Evolutionary conservation across 23 red algal genomes (phyloP).

Genomic region (Gracilaria vermiculophylla): DNA sequence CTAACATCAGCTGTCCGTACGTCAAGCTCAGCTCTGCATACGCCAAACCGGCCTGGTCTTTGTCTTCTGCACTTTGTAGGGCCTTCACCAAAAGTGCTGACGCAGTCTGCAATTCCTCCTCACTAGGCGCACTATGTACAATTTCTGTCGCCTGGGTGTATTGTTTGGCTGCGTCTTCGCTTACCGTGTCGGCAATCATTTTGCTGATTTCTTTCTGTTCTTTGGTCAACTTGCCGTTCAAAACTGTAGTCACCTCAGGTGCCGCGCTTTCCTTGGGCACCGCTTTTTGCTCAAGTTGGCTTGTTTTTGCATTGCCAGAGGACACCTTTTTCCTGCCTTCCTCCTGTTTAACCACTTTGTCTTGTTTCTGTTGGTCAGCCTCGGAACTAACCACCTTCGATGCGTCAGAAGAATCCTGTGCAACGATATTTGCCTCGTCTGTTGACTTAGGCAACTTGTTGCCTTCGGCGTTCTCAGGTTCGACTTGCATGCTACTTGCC

Average conservation of each 20-base stretch:
- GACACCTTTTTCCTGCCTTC: no score
- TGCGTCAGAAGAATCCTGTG: no score
- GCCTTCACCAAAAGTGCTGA: background rate
- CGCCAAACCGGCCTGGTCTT: background rate
- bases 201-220: background rate
- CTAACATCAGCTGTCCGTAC: slow-evolving; percentile 10
- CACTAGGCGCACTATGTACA: background rate
- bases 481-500: no score
- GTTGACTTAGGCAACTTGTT: no score
- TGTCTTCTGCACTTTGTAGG: background rate
- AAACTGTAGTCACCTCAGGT: background rate
- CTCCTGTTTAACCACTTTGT: background rate
- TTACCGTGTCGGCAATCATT: background rate
- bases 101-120: background rate
- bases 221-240: background rate
- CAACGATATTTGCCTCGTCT: no score
- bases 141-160: background rate
- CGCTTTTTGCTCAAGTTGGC: no score
- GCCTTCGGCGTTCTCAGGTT: no score
- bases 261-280: background rate
- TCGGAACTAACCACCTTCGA: background rate
- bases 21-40: slow-evolving; percentile 3
- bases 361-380: background rate
- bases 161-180: background rate
- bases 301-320: no score